Evolutionary conservation across 2,329 filamentous ascomycete genomes (phyloP).

Genomic region (Moelleriella libera): DNA sequence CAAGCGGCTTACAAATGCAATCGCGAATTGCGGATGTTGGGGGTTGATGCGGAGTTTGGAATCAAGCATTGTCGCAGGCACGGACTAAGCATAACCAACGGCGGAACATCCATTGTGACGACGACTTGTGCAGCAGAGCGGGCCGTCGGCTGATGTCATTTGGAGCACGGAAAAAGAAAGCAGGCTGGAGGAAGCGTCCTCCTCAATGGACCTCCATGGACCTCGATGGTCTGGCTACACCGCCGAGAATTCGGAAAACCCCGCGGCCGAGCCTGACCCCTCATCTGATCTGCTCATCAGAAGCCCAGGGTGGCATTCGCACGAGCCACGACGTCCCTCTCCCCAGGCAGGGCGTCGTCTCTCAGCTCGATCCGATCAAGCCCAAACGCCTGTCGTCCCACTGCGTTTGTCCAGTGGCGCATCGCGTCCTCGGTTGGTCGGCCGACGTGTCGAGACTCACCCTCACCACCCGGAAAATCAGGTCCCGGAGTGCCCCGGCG

Average conservation of each 20-base stretch:
- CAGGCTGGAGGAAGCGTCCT: no score
- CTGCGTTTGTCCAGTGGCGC: conserved; percentile 13
- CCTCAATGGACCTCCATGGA: background rate
- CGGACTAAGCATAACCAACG: no score
- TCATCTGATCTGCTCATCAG: conserved; percentile 3
- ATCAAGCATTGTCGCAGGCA: no score
- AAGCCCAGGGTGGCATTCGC: conserved; percentile 33
- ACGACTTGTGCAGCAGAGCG: no score
- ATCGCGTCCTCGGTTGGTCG: conserved; percentile 27
- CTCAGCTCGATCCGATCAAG: conserved; percentile 21
- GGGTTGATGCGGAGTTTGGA: no score
- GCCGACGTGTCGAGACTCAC: conserved; percentile 42
- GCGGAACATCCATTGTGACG: no score
- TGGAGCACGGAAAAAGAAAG: no score
- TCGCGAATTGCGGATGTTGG: no score
- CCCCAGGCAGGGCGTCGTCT: conserved; percentile 16
- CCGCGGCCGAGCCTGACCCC: background rate
- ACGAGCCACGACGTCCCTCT: conserved; percentile 18
- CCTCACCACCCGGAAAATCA: conserved; percentile 59
- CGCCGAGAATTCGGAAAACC: background rate
- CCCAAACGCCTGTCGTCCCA: conserved; percentile 29
- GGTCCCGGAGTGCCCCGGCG: conserved; percentile 50
- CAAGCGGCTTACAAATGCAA: no score
- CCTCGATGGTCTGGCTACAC: background rate
- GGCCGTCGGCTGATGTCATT: no score